Evolutionary conservation across 2,329 filamentous ascomycete species (phyloP), one percentile per base, ranked within the genome.

Genomic region (Fusarium sp.): DNA sequence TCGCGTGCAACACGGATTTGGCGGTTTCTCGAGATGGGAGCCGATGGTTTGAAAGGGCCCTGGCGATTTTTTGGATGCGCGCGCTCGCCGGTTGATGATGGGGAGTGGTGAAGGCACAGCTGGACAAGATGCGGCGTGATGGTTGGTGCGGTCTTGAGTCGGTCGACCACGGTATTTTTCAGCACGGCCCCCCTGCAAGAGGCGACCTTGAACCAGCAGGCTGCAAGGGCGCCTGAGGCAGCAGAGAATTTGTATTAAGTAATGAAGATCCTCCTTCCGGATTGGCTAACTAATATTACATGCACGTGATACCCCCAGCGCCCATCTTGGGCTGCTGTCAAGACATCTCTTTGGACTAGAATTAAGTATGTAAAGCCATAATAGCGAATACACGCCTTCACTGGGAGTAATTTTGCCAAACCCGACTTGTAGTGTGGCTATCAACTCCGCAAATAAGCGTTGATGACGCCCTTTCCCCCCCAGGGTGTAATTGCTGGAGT

Each of bases 11-110:
- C 82, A 81, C 80, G 81, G 81, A 82, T 81, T 81, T 83, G 80
- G 82, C 81, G 81, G 81, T 78, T 79, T 83, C 81, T 84, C 79
- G 79, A 81, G 85, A 88, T 87, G 85, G 82, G 78, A 81, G 81
- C 84, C 81, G 86, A 88, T 88, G 85, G 80, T 84, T 85, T 84
- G 83, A 82, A 82, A 84, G 83, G 83, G 84, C 84, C 85, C 82
- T 84, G 84, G 85, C 83, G 86, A 87, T 86, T 85, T 86, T 86
- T 87, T 84, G 81, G 85, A 88, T 88, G 86, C 86, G 86, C 85
- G 86, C 84, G 78, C 81, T 85, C 80, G 81, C 82, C 81, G 75
- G 75, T 80, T 81, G 80, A 83, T 82, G 81, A 84, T 82, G 81
- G 80, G 83, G 83, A 84, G 79, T 83, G 82, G 83, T 84, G 82